A percentile compares a stretch with the other conserved stretches of the same genome.
These are phyloP conservation scores for Penicillium canescens DNA, from an alignment of 495 filamentous ascomycete genomes.

Conservation along the genomic window DNA sequence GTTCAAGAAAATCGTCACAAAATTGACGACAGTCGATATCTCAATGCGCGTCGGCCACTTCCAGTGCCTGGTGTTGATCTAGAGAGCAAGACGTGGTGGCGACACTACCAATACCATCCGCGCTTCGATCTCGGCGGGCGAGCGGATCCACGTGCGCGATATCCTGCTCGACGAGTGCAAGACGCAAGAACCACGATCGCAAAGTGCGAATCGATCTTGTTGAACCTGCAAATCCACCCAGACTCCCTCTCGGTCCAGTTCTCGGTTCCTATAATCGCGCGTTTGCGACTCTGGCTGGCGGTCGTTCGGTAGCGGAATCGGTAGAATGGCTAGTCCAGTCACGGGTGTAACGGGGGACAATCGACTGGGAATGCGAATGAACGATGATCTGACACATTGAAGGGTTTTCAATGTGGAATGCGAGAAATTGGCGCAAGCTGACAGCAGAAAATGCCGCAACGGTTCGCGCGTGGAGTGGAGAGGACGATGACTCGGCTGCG, in stretches of 20 bases:
- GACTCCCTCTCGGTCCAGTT: not conserved
- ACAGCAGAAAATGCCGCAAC: constrained; percentile 27
- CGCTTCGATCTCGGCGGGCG: constrained; percentile 20
- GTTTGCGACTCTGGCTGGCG: constrained; percentile 25
- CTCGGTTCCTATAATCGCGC: constrained; percentile 23
- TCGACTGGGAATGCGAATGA: constrained; percentile 19
- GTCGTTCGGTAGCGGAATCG: constrained; percentile 10
- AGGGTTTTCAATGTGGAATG: constrained; percentile 8
- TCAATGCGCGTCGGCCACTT: not conserved
- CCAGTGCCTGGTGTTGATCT: constrained; percentile 10
- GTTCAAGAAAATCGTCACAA: not conserved
- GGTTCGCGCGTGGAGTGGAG: constrained; percentile 27
- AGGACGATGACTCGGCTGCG: constrained; percentile 23
- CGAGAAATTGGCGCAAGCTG: constrained; percentile 14
- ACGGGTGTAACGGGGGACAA: constrained; percentile 28
- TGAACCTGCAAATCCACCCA: not conserved
- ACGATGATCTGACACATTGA: constrained; percentile 28
- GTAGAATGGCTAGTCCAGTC: constrained; percentile 16
- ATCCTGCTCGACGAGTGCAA: constrained; percentile 1
- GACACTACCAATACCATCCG: constrained; percentile 21
- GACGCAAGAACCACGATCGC: constrained; percentile 8
- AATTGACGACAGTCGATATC: not conserved
- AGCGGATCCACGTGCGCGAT: constrained; percentile 21
- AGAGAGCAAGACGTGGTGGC: constrained; percentile 15
- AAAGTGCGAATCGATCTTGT: not conserved